These are phyloP conservation scores for Yamadazyma aaseri DNA, from an alignment of 1,139 yeast species.

Conservation along the genomic window DNA sequence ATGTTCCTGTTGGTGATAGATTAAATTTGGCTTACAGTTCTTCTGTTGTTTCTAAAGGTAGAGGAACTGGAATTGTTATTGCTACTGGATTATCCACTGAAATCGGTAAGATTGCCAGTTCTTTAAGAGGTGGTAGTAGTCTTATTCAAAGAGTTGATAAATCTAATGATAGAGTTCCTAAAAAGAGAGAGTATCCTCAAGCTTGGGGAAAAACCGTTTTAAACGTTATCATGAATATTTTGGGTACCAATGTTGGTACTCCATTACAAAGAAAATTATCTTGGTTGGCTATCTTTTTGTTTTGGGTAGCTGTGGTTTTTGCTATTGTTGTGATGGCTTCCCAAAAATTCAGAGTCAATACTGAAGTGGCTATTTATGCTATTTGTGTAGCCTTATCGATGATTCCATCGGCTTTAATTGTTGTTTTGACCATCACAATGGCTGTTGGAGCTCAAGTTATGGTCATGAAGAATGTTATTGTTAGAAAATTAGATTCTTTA, in stretches of 20 bases:
- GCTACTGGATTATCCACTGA: conserved; percentile 72
- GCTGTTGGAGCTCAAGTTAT: conserved; percentile 82
- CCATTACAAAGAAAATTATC: conserved; percentile 63
- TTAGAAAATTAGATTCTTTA: conserved; percentile 72
- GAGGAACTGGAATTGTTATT: conserved; percentile 68
- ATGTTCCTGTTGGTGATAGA: conserved; percentile 68
- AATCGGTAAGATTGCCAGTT: conserved; percentile 73
- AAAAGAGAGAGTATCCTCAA: conserved; percentile 45
- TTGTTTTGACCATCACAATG: conserved; percentile 81
- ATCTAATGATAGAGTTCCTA: conserved; percentile 24
- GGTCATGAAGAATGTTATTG: conserved; percentile 71
- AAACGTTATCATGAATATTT: conserved; percentile 57
- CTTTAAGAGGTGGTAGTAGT: conserved; percentile 39
- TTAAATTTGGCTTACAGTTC: conserved; percentile 73
- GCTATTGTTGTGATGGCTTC: conserved; percentile 83
- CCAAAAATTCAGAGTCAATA: conserved; percentile 63
- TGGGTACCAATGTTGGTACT: conserved; percentile 77
- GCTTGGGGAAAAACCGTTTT: conserved; percentile 34
- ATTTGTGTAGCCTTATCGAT: conserved; percentile 79
- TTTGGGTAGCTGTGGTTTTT: conserved; percentile 69
- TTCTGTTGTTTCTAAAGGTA: conserved; percentile 71
- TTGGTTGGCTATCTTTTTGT: conserved; percentile 66
- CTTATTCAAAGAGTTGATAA: conserved; percentile 29
- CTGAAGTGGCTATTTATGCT: conserved; percentile 78
- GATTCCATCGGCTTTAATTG: conserved; percentile 82